Percentiles rank a stretch among this genome's conserved stretches.
Evolutionary conservation across 2,329 filamentous ascomycete species (phyloP).

Genomic region (Penicillium janthinellum): DNA sequence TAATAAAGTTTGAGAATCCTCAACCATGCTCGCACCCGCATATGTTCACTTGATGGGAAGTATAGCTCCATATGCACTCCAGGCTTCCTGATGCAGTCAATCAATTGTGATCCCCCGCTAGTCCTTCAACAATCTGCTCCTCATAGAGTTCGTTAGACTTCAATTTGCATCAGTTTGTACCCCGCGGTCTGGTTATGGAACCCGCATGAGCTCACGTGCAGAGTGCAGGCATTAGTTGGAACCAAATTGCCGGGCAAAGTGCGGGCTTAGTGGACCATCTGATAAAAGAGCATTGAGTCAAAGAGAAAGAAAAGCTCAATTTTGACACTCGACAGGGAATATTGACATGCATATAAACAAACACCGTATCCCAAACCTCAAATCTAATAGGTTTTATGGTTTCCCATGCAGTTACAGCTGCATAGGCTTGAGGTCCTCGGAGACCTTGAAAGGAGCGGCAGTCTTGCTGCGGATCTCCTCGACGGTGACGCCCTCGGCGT

Average conservation of each 20-base stretch:
- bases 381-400: conserved; percentile 11
- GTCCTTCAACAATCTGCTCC: too few relatives aligned
- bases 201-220: conserved; percentile 11
- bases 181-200: conserved; percentile 2
- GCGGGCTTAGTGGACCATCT: neutral
- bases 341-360: conserved; percentile 15
- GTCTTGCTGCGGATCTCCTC: conserved; percentile 73
- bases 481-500: conserved; percentile 69
- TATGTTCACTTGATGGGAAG: too few relatives aligned
- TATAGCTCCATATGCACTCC: too few relatives aligned
- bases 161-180: neutral
- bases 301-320: conserved; percentile 7
- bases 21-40: too few relatives aligned
- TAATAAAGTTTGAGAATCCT: neutral
- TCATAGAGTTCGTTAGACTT: neutral
- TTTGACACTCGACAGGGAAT: conserved; percentile 11
- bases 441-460: conserved; percentile 67
- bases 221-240: neutral
- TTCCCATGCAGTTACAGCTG: conserved; percentile 23
- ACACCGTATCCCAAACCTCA: conserved; percentile 14
- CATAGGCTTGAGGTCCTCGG: conserved; percentile 59
- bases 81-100: too few relatives aligned
- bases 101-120: too few relatives aligned
- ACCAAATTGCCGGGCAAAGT: too few relatives aligned
- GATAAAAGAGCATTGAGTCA: neutral